These are phyloP conservation scores for Neofusicoccum cordaticola DNA, from an alignment of 2,329 filamentous ascomycete species.

Conservation along the genomic window DNA sequence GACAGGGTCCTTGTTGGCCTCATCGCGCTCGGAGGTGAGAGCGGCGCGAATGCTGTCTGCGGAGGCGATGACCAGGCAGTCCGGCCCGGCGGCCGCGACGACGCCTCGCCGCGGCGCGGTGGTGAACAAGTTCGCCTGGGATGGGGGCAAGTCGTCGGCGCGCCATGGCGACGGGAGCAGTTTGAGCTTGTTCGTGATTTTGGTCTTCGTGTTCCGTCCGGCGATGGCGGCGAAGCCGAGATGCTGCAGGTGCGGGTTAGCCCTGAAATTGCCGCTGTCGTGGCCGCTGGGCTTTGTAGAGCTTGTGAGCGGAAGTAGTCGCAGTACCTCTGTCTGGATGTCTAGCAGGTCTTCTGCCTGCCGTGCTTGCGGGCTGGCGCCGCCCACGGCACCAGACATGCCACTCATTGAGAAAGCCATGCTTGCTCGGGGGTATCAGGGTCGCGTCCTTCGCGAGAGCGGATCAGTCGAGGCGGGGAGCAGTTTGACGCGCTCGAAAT, in stretches of 20 bases:
- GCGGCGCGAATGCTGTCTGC: slow-evolving; percentile 78
- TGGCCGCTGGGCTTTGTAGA: slow-evolving; percentile 13
- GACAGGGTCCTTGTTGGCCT: slow-evolving; percentile 57
- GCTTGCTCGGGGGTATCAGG: slow-evolving; percentile 22
- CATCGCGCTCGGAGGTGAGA: slow-evolving; percentile 77
- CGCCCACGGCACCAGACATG: slow-evolving; percentile 42
- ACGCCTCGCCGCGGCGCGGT: slow-evolving; percentile 78
- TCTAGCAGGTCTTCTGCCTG: slow-evolving; percentile 68
- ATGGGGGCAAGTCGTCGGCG: slow-evolving; percentile 62
- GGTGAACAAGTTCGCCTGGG: slow-evolving; percentile 78
- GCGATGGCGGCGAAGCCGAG: slow-evolving; percentile 70
- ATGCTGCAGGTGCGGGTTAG: slow-evolving; percentile 22
- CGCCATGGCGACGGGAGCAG: slow-evolving; percentile 77
- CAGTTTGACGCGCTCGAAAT: not conserved
- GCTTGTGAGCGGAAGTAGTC: not conserved
- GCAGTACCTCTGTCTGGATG: slow-evolving; percentile 73
- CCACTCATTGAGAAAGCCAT: slow-evolving; percentile 66
- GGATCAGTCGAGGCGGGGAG: not conserved
- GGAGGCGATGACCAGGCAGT: slow-evolving; percentile 84
- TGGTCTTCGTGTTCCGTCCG: not conserved
- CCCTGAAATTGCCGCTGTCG: not conserved
- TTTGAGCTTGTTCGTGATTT: slow-evolving; percentile 70
- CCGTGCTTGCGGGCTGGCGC: slow-evolving; percentile 41
- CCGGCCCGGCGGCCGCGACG: slow-evolving; percentile 81
- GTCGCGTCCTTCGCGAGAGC: not conserved